Conservation (phyloP, 495 filamentous ascomycete genomes). For the Rusavskia elegans region DNA sequence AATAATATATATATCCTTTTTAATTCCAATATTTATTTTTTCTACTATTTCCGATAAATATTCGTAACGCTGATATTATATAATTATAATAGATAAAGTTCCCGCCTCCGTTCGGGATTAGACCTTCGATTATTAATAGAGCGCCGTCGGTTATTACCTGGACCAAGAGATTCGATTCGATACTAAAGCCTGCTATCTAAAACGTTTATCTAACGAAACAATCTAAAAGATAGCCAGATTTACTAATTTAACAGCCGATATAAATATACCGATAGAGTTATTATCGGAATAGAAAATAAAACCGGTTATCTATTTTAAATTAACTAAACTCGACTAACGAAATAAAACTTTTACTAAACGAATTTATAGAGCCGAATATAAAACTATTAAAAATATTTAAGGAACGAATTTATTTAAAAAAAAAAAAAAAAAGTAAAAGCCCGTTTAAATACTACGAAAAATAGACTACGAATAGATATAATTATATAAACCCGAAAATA, state of each 20-base stretch:
- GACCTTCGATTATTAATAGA: background rate
- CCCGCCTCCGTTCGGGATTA: conserved; percentile 1
- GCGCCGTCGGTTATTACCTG: background rate
- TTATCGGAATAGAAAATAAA: no score
- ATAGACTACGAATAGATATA: no score
- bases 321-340: background rate
- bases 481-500: conserved; percentile 2
- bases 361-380: no score
- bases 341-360: conserved; percentile 1
- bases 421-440: conserved; percentile 3
- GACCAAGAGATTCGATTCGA: conserved; percentile 3
- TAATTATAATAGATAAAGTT: conserved; percentile 1
- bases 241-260: conserved; percentile 1
- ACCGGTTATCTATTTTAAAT: no score
- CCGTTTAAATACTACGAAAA: no score
- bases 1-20: conserved; percentile 1
- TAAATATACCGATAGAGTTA: no score
- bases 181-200: conserved; percentile 1
- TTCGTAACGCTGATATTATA: no score
- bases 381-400: conserved; percentile 1
- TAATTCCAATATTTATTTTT: background rate
- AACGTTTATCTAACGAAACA: conserved; percentile 1
- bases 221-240: conserved; percentile 3
- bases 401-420: conserved; percentile 3
- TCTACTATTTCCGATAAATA: no score